Evolutionary conservation across 768 basidiomycete genomes (phyloP), one percentile per base, ranked within the genome.

Genomic region (Xerocomellus intermedius): DNA sequence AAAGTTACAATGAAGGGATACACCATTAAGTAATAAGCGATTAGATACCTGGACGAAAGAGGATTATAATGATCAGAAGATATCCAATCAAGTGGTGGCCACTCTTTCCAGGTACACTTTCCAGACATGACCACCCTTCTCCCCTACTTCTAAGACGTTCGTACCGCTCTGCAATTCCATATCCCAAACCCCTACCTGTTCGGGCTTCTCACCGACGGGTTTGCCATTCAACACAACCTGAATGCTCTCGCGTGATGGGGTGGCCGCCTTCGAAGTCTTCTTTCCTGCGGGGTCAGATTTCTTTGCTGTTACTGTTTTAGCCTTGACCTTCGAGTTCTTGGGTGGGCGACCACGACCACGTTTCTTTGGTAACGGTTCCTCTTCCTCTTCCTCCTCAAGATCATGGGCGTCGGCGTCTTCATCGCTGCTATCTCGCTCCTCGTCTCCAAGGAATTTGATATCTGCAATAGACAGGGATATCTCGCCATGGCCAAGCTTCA

Each of bases 111-210:
- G 71, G 65, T 86, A 86, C 22, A 87, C 75, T 69, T 85, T 89
- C 88, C 88, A 90, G 24, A 82, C 68, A 60, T 83, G 67, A 10
- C 87, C 87, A 33, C 81, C 84, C 62, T 79, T 79, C 73, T 88
- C 87, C 33, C 89, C 88, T 24, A 93, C 72, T 68, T 92, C 91
- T 28, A 93, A 67, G 17, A 83, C 71, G 61, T 82, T 88, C 5
- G 75, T 62, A 14, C 91, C 91, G 5, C 74, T 66, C 1, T 80
- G 75, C 17, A 90, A 70, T 17, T 79, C 78, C 16, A 89, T 72
- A 60, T 79, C 77, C 91, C 90, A 92, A 49, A 78, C 70, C 1
- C 80, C 80, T 42, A 74, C 69, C 17, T 73, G 69, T 24, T 77
- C 79, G 36, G 77, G 68, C 43, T 76, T 75, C 51, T 77, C 77